Evolutionary conservation across 1,139 yeast species (phyloP), one percentile per base, ranked within the genome.

Genomic region (Sugiyamaella pinicola): DNA sequence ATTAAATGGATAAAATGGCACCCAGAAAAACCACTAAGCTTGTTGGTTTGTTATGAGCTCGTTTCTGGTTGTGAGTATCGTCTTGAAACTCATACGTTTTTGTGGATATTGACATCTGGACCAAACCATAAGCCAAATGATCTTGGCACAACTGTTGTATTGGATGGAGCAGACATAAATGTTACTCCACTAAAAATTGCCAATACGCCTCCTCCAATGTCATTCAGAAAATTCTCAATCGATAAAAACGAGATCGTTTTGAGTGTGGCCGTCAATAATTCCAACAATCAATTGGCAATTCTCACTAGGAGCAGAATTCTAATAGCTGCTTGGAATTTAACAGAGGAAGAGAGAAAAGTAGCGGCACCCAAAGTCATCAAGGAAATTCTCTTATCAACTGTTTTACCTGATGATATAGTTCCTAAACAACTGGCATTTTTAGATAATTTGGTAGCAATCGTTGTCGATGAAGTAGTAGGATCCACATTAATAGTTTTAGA

Each of bases 121-220:
- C 85, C 95, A 7, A 78, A 86, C 0, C 69, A 75, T 8, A 70
- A 81, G 7, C 91, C 95, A 1, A 64, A 76, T 56, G 97, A 90
- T 68, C 65, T 79, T 21, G 99, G 99, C 47, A 82, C 87, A 75
- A 80, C 83, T 8, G 72, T 86, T 34, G 96, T 93, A 0, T 75
- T 86, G 34, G 99, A 95, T 72, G 97, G 97, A 2, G 63, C 70
- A 1, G 75, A 76, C n/a, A 78, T 85, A 29, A 82, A 84, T 61
- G 72, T 90, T 28, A 91, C 99, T 0, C 98, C 99, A 0, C 74
- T 95, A 38, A 77, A 86, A 0, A 69, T 85, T 34, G 96, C 97
- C 1, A 89, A 85, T 67, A 95, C 90, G 4, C 99, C 99, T 2
- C 99, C 99, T 1, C 99, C 99, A 39, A 82, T 88, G 66, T 79